A percentile compares a stretch with the other conserved stretches of the same genome.
phyloP scores from a whole-genome alignment of 1,284 basidiomycete species.

The Chiua sp. region DNA sequence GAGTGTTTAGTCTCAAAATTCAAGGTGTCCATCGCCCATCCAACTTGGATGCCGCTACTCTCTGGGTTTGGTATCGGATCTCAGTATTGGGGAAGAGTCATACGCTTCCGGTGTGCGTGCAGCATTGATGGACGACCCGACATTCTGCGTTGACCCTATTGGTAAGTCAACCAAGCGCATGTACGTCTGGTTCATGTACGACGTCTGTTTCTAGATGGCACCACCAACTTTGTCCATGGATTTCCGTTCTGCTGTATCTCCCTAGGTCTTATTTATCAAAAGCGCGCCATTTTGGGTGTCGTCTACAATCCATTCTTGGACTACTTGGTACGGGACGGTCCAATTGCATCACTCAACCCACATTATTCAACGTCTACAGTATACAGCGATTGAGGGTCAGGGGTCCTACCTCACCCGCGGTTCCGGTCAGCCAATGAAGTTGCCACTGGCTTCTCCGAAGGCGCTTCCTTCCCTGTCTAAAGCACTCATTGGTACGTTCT shows the following conservation, averaged over 20 bases:
- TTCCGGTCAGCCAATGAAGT: constrained; percentile 56
- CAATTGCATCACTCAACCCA: background rate
- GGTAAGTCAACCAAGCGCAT: constrained; percentile 38
- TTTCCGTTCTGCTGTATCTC: constrained; percentile 93
- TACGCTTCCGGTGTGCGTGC: constrained; percentile 76
- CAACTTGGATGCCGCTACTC: background rate
- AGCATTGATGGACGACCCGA: constrained; percentile 85
- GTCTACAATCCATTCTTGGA: constrained; percentile 93
- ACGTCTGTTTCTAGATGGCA: constrained; percentile 63
- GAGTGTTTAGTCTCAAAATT: constrained; percentile 39
- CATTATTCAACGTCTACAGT: constrained; percentile 54
- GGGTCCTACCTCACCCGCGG: constrained; percentile 78
- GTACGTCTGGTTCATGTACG: constrained; percentile 21
- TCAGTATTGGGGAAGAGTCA: constrained; percentile 92
- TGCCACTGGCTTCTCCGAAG: constrained; percentile 72
- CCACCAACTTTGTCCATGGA: constrained; percentile 95
- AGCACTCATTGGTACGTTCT: constrained; percentile 70
- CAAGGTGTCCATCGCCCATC: background rate
- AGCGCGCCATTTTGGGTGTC: constrained; percentile 85
- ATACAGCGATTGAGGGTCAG: constrained; percentile 78
- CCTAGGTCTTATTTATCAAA: constrained; percentile 85
- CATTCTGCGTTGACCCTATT: constrained; percentile 91
- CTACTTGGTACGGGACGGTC: constrained; percentile 56
- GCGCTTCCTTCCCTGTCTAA: constrained; percentile 80
- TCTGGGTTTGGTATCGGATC: background rate